Conservation (phyloP, 192 early-diverging fungal species). For the Coemansia sp. region DNA sequence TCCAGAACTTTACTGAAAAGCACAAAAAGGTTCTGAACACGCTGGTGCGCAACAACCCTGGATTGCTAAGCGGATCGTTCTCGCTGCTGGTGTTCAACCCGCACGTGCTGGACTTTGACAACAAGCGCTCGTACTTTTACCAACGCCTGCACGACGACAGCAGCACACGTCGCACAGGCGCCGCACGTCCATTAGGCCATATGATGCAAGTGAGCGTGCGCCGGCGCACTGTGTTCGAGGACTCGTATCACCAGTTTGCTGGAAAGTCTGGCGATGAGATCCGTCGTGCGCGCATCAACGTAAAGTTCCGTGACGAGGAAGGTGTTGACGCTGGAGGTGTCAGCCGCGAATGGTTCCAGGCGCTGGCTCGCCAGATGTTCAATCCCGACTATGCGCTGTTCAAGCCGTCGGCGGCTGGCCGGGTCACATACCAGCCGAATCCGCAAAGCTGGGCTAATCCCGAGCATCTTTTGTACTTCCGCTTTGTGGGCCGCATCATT, state of each 20-base stretch:
- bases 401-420: conserved; percentile 91
- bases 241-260: conserved; percentile 93
- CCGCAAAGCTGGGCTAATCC: conserved; percentile 87
- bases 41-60: conserved; percentile 96
- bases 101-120: conserved; percentile 98
- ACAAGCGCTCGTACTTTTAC: conserved; percentile 97
- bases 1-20: conserved; percentile 86
- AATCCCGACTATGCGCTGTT: conserved; percentile 98
- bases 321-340: conserved; percentile 98
- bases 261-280: conserved; percentile 90
- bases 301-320: conserved; percentile 94
- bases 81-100: conserved; percentile 94
- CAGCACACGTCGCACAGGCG: conserved; percentile 45
- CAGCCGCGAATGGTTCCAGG: conserved; percentile 98
- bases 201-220: conserved; percentile 87
- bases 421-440: conserved; percentile 98
- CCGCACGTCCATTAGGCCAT: conserved; percentile 43
- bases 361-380: conserved; percentile 95
- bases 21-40: conserved; percentile 96
- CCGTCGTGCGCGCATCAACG: conserved; percentile 87
- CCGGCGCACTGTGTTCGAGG: conserved; percentile 92
- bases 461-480: conserved; percentile 93
- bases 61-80: conserved; percentile 94
- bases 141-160: conserved; percentile 90
- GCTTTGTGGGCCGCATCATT: conserved; percentile 97